Evolutionary conservation across 139 green algal species (phyloP), one percentile per base, ranked within the genome.

Genomic region (Spirogloea muscicola): DNA sequence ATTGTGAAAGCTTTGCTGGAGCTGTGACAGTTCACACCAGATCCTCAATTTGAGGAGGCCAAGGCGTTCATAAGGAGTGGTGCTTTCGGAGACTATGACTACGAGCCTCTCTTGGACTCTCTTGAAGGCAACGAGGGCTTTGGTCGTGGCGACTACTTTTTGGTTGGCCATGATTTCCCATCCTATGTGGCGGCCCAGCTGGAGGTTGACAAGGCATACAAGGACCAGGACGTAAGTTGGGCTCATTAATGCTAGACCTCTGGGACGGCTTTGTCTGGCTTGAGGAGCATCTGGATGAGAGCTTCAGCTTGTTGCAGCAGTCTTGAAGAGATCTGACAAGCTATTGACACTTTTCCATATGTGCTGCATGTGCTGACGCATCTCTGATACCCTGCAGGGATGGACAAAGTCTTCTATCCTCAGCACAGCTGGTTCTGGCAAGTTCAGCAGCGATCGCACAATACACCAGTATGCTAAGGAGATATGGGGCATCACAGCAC

Each of bases 91-190:
- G 83, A 94, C 49, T 85, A 86, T 60, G 89, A 96, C 87, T 97
- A 94, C 86, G 89, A 95, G 81, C 85, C 90, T 39, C 78, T 98
- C 62, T 87, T 97, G 52, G 91, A 91, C 81, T 81, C 61, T 3
- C 63, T 87, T 29, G 83, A 87, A 70, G 81, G 81, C 59, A 87
- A 87, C 72, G 81, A 86, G 62, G 83, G 83, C 49, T 87, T 66
- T 42, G 77, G 82, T 25, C 68, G 81, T 1, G 83, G 73, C 67
- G 93, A 98, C 85, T 98, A 94, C 91, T 98, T 97, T 90, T 81
- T 96, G 70, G 79, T 98, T 41, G 93, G 89, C 69, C 90, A 94
- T 63, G 93, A 97, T 84, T 97, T 97, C 87, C 89, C 92, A 1
- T 75, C 58, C 51, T 98, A 98, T 88, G 84, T 98, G 76, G 84